These are phyloP conservation scores for Collybiopsis confluens DNA, from an alignment of 768 basidiomycete species.

Conservation along the genomic window DNA sequence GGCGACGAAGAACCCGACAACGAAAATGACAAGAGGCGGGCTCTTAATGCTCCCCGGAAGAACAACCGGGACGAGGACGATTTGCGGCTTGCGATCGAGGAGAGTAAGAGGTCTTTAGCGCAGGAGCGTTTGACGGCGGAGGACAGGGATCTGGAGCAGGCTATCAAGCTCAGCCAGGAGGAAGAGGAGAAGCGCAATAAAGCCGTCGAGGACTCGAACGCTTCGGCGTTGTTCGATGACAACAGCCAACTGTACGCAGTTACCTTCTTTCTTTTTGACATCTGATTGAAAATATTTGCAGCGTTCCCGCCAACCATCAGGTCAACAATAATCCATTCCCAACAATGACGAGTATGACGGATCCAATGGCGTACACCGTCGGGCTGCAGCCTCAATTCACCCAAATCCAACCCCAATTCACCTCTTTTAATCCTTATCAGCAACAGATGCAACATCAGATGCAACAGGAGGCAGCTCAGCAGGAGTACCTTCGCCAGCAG, in stretches of 20 bases:
- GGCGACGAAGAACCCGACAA: constrained; percentile 40
- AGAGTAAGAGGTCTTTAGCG: constrained; percentile 70
- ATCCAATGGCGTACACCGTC: constrained; percentile 56
- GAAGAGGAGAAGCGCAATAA: constrained; percentile 78
- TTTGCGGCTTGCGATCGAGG: constrained; percentile 80
- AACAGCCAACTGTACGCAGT: constrained; percentile 70
- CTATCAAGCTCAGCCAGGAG: constrained; percentile 83
- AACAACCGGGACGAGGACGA: constrained; percentile 73
- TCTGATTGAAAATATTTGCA: constrained; percentile 11
- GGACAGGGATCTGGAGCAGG: constrained; percentile 81
- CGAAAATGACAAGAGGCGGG: constrained; percentile 34
- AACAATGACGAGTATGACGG: constrained; percentile 40
- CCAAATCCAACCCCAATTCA: constrained; percentile 54
- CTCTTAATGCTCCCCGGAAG: constrained; percentile 8
- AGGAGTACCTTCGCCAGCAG: constrained; percentile 72
- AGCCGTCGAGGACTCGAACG: constrained; percentile 70
- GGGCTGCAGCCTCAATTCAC: constrained; percentile 53
- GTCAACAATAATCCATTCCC: constrained; percentile 54
- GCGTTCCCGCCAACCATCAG: constrained; percentile 27
- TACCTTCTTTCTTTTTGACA: not conserved
- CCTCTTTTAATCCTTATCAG: constrained; percentile 90
- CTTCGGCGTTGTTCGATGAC: constrained; percentile 81
- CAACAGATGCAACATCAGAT: constrained; percentile 92
- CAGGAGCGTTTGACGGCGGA: constrained; percentile 70
- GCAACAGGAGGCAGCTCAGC: constrained; percentile 83